Percentiles rank a stretch among this genome's conserved stretches.
Conservation (phyloP, 805 yeast genomes). For the Barnettozyma siamensis region DNA sequence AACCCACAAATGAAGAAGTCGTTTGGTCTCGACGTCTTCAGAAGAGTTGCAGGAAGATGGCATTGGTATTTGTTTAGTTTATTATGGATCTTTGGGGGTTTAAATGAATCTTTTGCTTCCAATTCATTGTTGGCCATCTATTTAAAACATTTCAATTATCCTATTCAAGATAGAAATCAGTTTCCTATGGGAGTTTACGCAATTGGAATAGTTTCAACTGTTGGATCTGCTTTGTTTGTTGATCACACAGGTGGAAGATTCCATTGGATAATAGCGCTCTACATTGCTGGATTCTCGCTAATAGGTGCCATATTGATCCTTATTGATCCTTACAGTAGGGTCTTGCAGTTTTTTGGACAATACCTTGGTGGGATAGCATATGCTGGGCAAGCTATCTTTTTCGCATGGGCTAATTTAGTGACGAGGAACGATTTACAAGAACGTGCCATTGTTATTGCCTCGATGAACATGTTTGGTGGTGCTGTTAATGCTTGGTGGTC, state of each 20-base stretch:
- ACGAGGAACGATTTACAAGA: slow-evolving; percentile 56
- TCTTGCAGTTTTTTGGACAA: slow-evolving; percentile 46
- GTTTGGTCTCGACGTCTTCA: slow-evolving; percentile 32
- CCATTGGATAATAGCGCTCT: slow-evolving; percentile 47
- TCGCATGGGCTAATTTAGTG: slow-evolving; percentile 60
- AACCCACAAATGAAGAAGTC: slow-evolving; percentile 30
- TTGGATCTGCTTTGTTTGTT: slow-evolving; percentile 38
- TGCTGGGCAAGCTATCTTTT: slow-evolving; percentile 56
- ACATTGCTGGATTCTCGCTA: slow-evolving; percentile 38
- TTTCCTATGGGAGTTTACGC: slow-evolving; percentile 52
- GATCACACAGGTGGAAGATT: slow-evolving; percentile 36
- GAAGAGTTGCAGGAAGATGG: slow-evolving; percentile 47
- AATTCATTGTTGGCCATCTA: slow-evolving; percentile 45
- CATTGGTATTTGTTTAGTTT: slow-evolving; percentile 50
- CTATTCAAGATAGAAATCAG: slow-evolving; percentile 42
- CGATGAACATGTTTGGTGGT: slow-evolving; percentile 60
- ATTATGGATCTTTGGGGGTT: slow-evolving; percentile 48
- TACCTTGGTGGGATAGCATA: slow-evolving; percentile 48
- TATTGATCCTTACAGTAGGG: slow-evolving; percentile 33
- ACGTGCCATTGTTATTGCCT: slow-evolving; percentile 57
- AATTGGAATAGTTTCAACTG: slow-evolving; percentile 43
- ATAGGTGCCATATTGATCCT: slow-evolving; percentile 43
- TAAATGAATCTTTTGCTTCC: slow-evolving; percentile 40
- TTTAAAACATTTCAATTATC: slow-evolving; percentile 36
- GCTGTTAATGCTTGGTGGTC: slow-evolving; percentile 67